Conservation (phyloP, 2,329 filamentous ascomycete genomes). For the Lasiodiplodia sp. region DNA sequence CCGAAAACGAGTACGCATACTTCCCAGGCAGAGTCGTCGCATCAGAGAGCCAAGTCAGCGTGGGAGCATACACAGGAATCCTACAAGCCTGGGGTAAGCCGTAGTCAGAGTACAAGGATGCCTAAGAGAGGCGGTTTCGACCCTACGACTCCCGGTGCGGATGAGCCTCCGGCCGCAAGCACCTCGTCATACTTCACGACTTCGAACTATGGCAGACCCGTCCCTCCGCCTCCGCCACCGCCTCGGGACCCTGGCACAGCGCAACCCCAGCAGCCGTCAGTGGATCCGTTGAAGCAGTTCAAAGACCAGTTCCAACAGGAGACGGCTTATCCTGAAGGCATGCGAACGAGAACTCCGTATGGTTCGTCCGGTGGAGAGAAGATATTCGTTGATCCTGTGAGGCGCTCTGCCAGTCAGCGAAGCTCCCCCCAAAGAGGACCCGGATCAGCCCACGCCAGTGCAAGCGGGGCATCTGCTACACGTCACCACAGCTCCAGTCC, state of each 20-base stretch:
- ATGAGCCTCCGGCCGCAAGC: slow-evolving; percentile 63
- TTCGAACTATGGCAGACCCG: slow-evolving; percentile 32
- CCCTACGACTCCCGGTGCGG: slow-evolving; percentile 64
- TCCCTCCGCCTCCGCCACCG: slow-evolving; percentile 37
- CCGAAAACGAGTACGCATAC: slow-evolving; percentile 35
- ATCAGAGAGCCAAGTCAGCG: slow-evolving; percentile 29
- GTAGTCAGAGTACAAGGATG: slow-evolving; percentile 49
- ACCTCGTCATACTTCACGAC: slow-evolving; percentile 58
- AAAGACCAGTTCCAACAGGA: slow-evolving; percentile 38
- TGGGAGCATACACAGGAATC: slow-evolving; percentile 37
- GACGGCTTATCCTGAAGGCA: slow-evolving; percentile 54
- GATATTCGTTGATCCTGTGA: slow-evolving; percentile 62
- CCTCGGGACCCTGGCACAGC: slow-evolving; percentile 4
- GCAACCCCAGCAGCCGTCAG: slow-evolving; percentile 44
- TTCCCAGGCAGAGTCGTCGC: slow-evolving; percentile 10
- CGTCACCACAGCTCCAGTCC: slow-evolving; percentile 30
- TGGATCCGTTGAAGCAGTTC: slow-evolving; percentile 48
- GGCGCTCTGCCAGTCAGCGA: slow-evolving; percentile 61
- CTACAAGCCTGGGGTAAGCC: slow-evolving; percentile 43
- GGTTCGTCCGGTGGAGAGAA: slow-evolving; percentile 61
- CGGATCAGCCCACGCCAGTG: slow-evolving; percentile 32
- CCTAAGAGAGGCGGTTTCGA: slow-evolving; percentile 65
- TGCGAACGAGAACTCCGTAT: slow-evolving; percentile 62
- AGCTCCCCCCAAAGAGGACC: slow-evolving; percentile 50
- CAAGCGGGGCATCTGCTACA: background rate